Evolutionary conservation across 2,329 filamentous ascomycete genomes (phyloP).

Genomic region (Sclerotinia trifoliorum): DNA sequence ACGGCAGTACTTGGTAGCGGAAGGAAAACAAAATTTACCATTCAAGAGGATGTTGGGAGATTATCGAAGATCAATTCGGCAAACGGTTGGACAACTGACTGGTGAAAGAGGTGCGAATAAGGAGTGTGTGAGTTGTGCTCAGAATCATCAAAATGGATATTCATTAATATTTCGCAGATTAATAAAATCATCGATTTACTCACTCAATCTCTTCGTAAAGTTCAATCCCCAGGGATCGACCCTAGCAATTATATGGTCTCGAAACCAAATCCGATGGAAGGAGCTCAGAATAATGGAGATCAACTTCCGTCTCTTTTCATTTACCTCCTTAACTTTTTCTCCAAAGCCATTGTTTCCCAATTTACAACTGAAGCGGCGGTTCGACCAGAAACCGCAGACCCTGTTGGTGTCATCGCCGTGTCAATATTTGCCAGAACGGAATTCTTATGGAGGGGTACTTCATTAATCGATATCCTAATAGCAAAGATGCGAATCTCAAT

Average conservation of each 20-base stretch:
- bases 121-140: constrained; percentile 48
- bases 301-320: constrained; percentile 64
- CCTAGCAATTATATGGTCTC: constrained; percentile 53
- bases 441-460: constrained; percentile 64
- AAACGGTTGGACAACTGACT: constrained; percentile 71
- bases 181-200: constrained; percentile 20
- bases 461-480: constrained; percentile 79
- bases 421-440: constrained; percentile 69
- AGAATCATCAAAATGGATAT: constrained; percentile 4
- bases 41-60: constrained; percentile 66
- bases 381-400: constrained; percentile 66
- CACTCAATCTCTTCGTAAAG: neutral
- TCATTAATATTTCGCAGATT: constrained; percentile 37
- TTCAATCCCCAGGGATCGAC: constrained; percentile 44
- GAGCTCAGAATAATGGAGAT: constrained; percentile 47
- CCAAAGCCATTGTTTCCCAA: constrained; percentile 70
- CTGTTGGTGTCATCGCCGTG: constrained; percentile 73
- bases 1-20: constrained; percentile 52
- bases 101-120: constrained; percentile 63
- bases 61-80: constrained; percentile 68
- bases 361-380: constrained; percentile 65
- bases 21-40: constrained; percentile 54
- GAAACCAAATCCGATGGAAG: constrained; percentile 49
- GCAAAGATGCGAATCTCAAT: constrained; percentile 80
- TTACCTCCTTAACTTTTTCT: constrained; percentile 73